These are phyloP conservation scores for Didymella sp. DNA, from an alignment of 2,329 filamentous ascomycete genomes.

Conservation along the genomic window DNA sequence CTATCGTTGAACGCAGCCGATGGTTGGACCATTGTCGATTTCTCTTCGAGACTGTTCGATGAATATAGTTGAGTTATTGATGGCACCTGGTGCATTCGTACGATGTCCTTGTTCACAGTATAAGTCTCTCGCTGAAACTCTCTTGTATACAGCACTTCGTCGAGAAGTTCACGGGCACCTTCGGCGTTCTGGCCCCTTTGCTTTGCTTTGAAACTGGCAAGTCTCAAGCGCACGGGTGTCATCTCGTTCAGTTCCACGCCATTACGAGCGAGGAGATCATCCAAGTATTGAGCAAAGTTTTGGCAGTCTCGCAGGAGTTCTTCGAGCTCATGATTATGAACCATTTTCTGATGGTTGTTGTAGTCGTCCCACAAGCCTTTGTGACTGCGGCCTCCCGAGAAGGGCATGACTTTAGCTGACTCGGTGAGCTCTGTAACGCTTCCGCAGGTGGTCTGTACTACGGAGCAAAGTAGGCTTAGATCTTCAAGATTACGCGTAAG, in stretches of 20 bases:
- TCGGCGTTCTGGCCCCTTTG: slow-evolving; percentile 23
- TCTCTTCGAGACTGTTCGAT: slow-evolving; percentile 32
- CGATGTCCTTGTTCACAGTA: slow-evolving; percentile 18
- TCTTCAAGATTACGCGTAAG: slow-evolving; percentile 21
- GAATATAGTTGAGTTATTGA: slow-evolving; percentile 40
- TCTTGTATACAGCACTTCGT: slow-evolving; percentile 36
- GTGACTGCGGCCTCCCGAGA: slow-evolving; percentile 4
- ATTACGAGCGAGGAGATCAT: slow-evolving; percentile 26
- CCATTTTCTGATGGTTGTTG: slow-evolving; percentile 30
- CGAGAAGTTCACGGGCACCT: slow-evolving; percentile 27
- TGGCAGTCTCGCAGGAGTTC: slow-evolving; percentile 31
- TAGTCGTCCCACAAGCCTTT: slow-evolving; percentile 36
- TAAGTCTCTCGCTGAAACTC: slow-evolving; percentile 30
- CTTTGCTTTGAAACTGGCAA: slow-evolving; percentile 32
- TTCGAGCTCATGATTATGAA: slow-evolving; percentile 26
- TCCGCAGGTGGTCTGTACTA: slow-evolving; percentile 32
- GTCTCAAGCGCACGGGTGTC: slow-evolving; percentile 25
- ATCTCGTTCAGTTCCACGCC: slow-evolving; percentile 29
- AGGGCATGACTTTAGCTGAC: slow-evolving; percentile 13
- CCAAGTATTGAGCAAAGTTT: slow-evolving; percentile 32
- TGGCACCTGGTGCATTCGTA: slow-evolving; percentile 37
- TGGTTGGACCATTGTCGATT: slow-evolving; percentile 32
- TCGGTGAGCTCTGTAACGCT: slow-evolving; percentile 33
- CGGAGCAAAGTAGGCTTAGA: slow-evolving; percentile 34
- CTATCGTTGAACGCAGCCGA: slow-evolving; percentile 36